Conservation (phyloP, 2,329 filamentous ascomycete genomes). For the Periconia macrospinosa region DNA sequence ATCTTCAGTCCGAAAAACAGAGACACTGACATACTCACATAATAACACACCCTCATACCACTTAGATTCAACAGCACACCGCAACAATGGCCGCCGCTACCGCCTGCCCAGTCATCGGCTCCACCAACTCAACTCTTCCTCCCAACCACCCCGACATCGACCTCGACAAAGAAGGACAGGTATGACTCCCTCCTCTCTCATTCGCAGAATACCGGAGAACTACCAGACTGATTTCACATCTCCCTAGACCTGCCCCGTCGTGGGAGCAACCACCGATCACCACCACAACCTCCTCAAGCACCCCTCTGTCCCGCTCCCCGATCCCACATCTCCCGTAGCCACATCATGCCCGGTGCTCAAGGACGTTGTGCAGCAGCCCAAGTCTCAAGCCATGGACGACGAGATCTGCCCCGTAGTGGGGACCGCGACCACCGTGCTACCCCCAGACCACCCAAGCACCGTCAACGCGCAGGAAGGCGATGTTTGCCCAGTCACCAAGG, state of each 20-base stretch:
- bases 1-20: background rate
- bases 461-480: conserved; percentile 42
- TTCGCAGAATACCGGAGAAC: background rate
- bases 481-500: conserved; percentile 50
- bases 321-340: conserved; percentile 29
- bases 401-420: conserved; percentile 49
- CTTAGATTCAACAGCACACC: background rate
- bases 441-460: conserved; percentile 47
- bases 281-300: conserved; percentile 49
- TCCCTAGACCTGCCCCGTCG: conserved; percentile 43
- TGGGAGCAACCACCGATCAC: conserved; percentile 50
- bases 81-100: conserved; percentile 3
- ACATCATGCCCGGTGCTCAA: conserved; percentile 47
- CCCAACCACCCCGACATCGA: conserved; percentile 48
- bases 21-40: background rate
- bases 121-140: conserved; percentile 47
- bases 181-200: background rate
- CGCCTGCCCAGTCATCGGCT: conserved; percentile 41
- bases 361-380: conserved; percentile 38
- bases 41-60: background rate
- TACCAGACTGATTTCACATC: background rate
- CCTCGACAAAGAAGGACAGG: conserved; percentile 43
- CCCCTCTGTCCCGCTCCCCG: conserved; percentile 37
- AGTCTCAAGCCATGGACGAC: conserved; percentile 44
- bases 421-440: conserved; percentile 45